Evolutionary conservation across 257 asterid species (phyloP).

Genomic region (Cordia subcordata): DNA sequence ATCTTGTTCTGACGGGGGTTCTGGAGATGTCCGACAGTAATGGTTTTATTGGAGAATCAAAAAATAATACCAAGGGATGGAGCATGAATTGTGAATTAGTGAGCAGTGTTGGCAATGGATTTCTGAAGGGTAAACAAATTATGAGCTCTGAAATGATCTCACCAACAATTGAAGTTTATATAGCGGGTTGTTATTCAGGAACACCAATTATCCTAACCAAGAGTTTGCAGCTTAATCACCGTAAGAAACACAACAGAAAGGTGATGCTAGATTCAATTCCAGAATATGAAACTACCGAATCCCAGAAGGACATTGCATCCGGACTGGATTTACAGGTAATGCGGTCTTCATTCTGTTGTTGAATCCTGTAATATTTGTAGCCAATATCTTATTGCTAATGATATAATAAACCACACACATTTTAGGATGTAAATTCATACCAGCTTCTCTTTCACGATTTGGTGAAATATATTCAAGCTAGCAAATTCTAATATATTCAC

Average conservation of each 20-base stretch:
- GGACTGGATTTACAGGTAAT: conserved; percentile 64
- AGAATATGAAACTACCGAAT: conserved; percentile 44
- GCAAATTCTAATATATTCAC: no score
- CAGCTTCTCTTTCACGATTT: no score
- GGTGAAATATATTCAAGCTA: no score
- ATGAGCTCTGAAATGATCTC: conserved; percentile 39
- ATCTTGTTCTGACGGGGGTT: conserved; percentile 61
- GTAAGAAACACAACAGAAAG: conserved; percentile 56
- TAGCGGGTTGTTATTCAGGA: conserved; percentile 78
- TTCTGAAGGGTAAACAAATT: conserved; percentile 60
- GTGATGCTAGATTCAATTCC: conserved; percentile 63
- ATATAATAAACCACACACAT: background rate
- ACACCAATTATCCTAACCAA: conserved; percentile 74
- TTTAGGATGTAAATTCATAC: no score
- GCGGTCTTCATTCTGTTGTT: background rate
- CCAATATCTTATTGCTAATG: background rate
- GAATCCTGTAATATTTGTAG: background rate
- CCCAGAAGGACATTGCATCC: conserved; percentile 36
- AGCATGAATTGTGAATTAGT: conserved; percentile 67
- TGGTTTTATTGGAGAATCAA: conserved; percentile 49
- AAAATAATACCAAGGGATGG: conserved; percentile 40
- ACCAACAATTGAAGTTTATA: conserved; percentile 75
- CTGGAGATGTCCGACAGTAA: conserved; percentile 50
- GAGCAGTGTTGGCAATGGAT: conserved; percentile 44
- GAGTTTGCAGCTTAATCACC: conserved; percentile 54